phyloP scores from a whole-genome alignment of 2,329 filamentous ascomycete species.

The Lasiodiplodia citricola region DNA sequence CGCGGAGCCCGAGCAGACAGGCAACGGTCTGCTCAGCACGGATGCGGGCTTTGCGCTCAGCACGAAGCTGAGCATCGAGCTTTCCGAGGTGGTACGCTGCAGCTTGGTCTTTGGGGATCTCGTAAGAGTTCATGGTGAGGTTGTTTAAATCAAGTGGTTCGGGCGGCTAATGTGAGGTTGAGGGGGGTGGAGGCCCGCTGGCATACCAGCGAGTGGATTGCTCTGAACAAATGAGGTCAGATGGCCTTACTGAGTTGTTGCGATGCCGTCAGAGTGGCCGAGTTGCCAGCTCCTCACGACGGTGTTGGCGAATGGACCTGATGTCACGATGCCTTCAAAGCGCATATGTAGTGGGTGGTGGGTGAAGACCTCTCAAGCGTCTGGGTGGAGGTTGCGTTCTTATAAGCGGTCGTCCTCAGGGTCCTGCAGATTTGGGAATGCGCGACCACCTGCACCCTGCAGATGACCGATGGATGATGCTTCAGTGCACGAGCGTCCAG shows the following conservation, averaged over 20 bases:
- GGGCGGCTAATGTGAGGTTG: neutral
- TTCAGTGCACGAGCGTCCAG: too few relatives aligned
- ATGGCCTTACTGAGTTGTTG: neutral
- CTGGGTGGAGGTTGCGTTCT: neutral
- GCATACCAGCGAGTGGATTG: neutral
- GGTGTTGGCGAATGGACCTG: neutral
- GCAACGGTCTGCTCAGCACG: neutral
- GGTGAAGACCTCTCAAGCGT: neutral
- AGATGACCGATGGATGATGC: neutral
- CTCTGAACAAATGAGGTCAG: neutral
- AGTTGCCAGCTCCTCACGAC: neutral
- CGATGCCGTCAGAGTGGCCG: neutral
- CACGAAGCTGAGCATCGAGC: conserved; percentile 6
- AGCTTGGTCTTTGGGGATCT: neutral
- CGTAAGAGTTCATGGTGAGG: neutral
- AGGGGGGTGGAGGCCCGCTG: neutral
- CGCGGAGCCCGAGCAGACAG: neutral
- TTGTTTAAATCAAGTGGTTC: neutral
- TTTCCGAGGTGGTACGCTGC: neutral
- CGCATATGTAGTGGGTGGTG: neutral
- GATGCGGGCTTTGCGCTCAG: neutral
- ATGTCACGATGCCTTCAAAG: too few relatives aligned
- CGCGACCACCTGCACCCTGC: neutral
- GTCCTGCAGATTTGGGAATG: neutral
- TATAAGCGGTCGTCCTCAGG: neutral